Conservation (phyloP, 495 filamentous ascomycete genomes). For the Chaetomium tenue region DNA sequence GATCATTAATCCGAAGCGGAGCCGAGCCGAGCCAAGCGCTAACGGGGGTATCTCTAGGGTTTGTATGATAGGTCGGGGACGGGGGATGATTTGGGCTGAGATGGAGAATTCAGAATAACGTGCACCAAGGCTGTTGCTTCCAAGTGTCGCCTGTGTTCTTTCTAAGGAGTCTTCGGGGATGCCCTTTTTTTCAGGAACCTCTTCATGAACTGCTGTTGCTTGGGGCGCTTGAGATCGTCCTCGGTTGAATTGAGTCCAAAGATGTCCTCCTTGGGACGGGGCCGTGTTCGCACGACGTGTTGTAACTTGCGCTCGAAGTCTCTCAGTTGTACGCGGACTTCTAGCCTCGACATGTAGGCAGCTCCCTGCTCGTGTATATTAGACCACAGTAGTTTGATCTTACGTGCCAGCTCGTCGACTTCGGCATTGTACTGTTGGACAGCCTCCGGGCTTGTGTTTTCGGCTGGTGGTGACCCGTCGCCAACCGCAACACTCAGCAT, state of each 20-base stretch:
- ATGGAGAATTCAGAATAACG: constrained; percentile 11
- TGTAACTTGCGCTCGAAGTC: constrained; percentile 66
- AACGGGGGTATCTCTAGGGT: constrained; percentile 25
- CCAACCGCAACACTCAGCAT: constrained; percentile 75
- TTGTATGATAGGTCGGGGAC: constrained; percentile 31
- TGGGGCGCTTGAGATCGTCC: constrained; percentile 32
- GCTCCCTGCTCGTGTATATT: constrained; percentile 73
- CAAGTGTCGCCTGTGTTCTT: background rate
- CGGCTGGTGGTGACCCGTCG: constrained; percentile 46
- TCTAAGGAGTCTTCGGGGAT: constrained; percentile 12
- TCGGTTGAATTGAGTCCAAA: constrained; percentile 49
- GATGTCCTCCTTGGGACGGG: constrained; percentile 54
- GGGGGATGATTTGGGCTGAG: background rate
- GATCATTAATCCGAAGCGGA: constrained; percentile 13
- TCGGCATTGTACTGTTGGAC: constrained; percentile 59
- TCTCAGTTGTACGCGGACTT: constrained; percentile 72
- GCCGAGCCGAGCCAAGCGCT: constrained; percentile 15
- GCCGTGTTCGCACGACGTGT: constrained; percentile 66
- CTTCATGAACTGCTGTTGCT: constrained; percentile 46
- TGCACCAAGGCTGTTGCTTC: background rate
- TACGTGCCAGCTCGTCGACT: constrained; percentile 63
- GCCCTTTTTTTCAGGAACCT: constrained; percentile 42
- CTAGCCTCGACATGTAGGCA: constrained; percentile 65
- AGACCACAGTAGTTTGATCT: constrained; percentile 64
- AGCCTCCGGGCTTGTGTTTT: constrained; percentile 37